Evolutionary conservation across 176 grass and related monocot species (phyloP).

Genomic region (Rhynchospora pubera): DNA sequence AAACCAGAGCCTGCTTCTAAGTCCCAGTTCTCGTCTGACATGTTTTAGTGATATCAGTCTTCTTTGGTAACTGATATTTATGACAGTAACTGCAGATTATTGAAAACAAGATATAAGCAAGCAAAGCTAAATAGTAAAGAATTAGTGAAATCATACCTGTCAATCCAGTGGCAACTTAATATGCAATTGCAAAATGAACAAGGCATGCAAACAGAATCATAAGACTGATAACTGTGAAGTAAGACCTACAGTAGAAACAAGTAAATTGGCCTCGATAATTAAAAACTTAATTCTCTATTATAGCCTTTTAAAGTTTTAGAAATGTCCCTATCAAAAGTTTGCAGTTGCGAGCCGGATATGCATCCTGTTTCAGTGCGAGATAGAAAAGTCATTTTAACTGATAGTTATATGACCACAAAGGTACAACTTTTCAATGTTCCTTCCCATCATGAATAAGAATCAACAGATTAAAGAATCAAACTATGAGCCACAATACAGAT

Average conservation of each 20-base stretch:
- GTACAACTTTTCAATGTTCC: background rate
- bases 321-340: background rate
- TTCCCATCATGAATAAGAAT: background rate
- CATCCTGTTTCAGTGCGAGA: background rate
- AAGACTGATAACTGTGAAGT: no score
- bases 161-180: no score
- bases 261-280: no score
- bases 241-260: no score
- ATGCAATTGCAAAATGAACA: no score
- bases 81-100: background rate
- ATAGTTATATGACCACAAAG: background rate
- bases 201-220: no score
- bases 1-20: background rate
- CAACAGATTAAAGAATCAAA: background rate
- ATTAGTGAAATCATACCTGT: no score
- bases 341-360: background rate
- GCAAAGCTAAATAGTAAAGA: no score
- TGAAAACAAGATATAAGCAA: no score
- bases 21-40: constrained; percentile 11
- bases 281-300: background rate
- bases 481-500: background rate
- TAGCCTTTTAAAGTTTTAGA: background rate
- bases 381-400: background rate
- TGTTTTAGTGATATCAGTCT: background rate
- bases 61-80: background rate